A percentile compares a stretch with the other conserved stretches of the same genome.
Conservation (phyloP, 2,329 filamentous ascomycete genomes). For the Fusarium subglutinans region DNA sequence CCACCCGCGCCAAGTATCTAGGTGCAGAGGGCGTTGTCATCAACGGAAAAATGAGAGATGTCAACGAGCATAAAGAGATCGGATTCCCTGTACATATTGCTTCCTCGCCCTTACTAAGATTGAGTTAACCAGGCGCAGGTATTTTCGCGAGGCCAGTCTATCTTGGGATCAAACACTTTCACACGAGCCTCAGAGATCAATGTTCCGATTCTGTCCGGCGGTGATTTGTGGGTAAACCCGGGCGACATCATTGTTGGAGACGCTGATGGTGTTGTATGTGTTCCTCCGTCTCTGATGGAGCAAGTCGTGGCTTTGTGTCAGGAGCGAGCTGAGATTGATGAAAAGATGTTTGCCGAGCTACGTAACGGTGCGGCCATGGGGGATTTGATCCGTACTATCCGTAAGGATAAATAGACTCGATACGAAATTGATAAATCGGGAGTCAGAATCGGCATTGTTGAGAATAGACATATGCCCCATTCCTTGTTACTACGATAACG, state of each 20-base stretch:
- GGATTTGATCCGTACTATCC: neutral
- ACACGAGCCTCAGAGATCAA: slow-evolving; percentile 43
- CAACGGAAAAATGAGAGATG: slow-evolving; percentile 43
- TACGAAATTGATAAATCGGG: neutral
- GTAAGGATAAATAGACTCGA: slow-evolving; percentile 8
- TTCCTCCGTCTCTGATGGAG: slow-evolving; percentile 35
- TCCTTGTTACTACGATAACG: too few relatives aligned
- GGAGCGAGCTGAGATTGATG: slow-evolving; percentile 42
- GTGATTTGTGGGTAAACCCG: slow-evolving; percentile 43
- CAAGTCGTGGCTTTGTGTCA: slow-evolving; percentile 42
- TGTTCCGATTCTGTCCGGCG: slow-evolving; percentile 41
- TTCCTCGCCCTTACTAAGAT: too few relatives aligned
- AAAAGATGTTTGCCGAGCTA: slow-evolving; percentile 36
- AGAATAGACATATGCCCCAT: too few relatives aligned
- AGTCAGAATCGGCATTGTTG: neutral
- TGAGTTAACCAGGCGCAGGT: slow-evolving; percentile 23
- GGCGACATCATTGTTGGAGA: slow-evolving; percentile 44
- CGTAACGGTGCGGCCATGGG: slow-evolving; percentile 5
- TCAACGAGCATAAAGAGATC: slow-evolving; percentile 43
- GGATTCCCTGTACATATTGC: slow-evolving; percentile 2
- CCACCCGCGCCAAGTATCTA: slow-evolving; percentile 41
- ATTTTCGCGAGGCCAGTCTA: slow-evolving; percentile 41
- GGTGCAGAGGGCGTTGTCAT: slow-evolving; percentile 42
- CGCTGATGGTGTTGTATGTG: slow-evolving; percentile 44
- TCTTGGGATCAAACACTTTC: slow-evolving; percentile 45